Evolutionary conservation across 345 rosid genomes (phyloP).

Genomic region (Durio zibethinus): DNA sequence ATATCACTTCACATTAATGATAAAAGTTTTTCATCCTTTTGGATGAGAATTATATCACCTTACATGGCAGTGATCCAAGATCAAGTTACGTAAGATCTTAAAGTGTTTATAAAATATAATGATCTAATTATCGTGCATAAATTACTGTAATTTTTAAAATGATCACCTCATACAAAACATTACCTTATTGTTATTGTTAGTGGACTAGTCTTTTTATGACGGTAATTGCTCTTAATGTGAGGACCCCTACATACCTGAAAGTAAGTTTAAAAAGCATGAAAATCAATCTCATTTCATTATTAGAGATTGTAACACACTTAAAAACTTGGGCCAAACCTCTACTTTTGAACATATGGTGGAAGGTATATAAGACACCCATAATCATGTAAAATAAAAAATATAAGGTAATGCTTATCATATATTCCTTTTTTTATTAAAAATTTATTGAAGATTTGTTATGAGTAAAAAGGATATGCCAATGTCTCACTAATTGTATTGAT

Average conservation of each 20-base stretch:
- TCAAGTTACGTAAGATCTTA: too few relatives aligned
- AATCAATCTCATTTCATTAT: background rate
- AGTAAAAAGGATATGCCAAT: background rate
- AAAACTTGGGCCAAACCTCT: background rate
- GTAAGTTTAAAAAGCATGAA: background rate
- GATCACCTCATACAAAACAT: too few relatives aligned
- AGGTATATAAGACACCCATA: background rate
- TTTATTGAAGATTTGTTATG: background rate
- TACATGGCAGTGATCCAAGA: too few relatives aligned
- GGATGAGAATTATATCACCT: too few relatives aligned
- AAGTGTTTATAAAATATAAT: too few relatives aligned
- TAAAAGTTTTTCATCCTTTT: too few relatives aligned
- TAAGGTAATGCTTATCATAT: background rate
- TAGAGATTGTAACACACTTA: background rate
- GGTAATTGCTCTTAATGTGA: slow-evolving; percentile 15
- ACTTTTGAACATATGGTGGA: background rate
- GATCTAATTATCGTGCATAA: too few relatives aligned
- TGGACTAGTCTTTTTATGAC: background rate
- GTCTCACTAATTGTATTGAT: too few relatives aligned
- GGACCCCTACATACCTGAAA: slow-evolving; percentile 1
- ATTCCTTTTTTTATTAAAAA: background rate
- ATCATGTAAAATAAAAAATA: background rate
- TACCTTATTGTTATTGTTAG: too few relatives aligned
- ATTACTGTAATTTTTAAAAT: too few relatives aligned
- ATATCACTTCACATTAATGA: too few relatives aligned